A percentile compares a stretch with the other conserved stretches of the same genome.
These are phyloP conservation scores for Magnolia officinalis DNA, from an alignment of 164 flowering plant genomes.

Conservation along the genomic window DNA sequence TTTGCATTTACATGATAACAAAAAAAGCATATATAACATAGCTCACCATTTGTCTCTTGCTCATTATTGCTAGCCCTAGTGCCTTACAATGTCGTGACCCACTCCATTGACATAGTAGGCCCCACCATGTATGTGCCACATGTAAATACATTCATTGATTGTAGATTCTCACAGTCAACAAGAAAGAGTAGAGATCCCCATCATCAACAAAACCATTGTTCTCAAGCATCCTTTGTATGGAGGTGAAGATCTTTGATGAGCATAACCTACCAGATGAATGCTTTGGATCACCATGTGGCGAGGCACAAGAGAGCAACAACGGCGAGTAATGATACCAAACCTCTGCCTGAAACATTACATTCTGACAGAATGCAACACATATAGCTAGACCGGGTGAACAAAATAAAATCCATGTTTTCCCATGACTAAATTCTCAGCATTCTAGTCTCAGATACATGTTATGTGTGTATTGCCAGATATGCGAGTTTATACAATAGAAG, in stretches of 20 bases:
- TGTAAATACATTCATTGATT: not conserved
- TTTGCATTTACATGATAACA: not conserved
- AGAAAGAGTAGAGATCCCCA: not conserved
- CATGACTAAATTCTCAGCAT: not conserved
- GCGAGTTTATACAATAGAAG: not conserved
- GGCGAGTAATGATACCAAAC: not conserved
- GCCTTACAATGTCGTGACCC: not conserved
- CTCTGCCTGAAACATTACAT: not conserved
- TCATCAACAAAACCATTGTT: not conserved
- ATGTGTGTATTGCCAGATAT: not conserved
- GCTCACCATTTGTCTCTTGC: not conserved
- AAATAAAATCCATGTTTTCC: not conserved
- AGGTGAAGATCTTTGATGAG: not conserved
- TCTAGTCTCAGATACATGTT: not conserved
- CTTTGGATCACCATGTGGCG: not conserved
- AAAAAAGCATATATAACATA: not conserved
- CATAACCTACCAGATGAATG: not conserved
- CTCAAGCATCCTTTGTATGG: not conserved
- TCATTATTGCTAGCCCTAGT: not conserved
- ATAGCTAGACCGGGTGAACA: not conserved
- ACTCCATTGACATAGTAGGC: not conserved
- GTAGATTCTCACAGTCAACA: not conserved
- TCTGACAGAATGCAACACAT: not conserved
- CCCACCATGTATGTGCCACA: not conserved
- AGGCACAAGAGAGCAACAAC: not conserved